Conservation (phyloP, 306 rosid genomes). For the Casuarina equisetifolia region DNA sequence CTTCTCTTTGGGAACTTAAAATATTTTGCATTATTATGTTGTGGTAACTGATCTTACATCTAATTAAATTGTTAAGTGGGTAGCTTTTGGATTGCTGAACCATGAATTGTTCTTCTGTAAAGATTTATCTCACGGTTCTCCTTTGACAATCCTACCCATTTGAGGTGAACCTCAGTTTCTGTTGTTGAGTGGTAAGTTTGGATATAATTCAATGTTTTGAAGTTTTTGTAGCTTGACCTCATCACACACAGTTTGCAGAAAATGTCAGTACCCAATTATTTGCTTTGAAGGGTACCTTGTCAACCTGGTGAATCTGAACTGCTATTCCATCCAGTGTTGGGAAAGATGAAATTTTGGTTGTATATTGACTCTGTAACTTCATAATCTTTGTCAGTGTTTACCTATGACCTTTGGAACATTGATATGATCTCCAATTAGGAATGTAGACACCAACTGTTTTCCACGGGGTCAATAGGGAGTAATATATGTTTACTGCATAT, state of each 20-base stretch:
- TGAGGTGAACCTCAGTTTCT: background rate
- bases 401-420: background rate
- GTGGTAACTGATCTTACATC: background rate
- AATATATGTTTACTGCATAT: too few relatives aligned
- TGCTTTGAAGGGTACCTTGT: background rate
- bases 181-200: background rate
- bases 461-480: background rate
- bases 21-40: background rate
- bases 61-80: background rate
- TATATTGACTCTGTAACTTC: background rate
- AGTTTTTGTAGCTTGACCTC: background rate
- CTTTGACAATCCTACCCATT: background rate
- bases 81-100: background rate
- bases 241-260: background rate
- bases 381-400: background rate
- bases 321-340: background rate
- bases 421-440: background rate
- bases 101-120: background rate
- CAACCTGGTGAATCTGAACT: background rate
- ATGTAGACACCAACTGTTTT: background rate
- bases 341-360: background rate
- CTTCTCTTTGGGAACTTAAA: background rate
- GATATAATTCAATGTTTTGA: background rate
- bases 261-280: background rate
- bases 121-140: background rate